These are phyloP conservation scores for Cladophialophora immunda DNA, from an alignment of 2,329 filamentous ascomycete species.

Conservation along the genomic window DNA sequence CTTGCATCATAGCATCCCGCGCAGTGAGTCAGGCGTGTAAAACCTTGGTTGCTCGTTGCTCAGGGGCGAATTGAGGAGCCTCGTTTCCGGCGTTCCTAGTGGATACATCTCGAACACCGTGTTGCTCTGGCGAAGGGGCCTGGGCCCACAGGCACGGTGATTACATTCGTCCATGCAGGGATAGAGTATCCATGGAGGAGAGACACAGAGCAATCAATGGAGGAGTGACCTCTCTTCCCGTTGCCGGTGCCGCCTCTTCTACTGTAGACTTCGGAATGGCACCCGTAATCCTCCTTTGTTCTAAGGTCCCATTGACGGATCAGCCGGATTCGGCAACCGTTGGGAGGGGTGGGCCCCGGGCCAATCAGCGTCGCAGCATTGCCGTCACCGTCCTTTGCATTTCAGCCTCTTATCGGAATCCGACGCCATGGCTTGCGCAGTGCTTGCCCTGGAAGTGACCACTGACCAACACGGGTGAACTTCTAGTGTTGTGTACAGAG, in stretches of 20 bases:
- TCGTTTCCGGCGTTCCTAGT: too few species aligned
- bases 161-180: not conserved
- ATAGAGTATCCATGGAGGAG: not conserved
- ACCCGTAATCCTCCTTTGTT: not conserved
- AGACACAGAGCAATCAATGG: not conserved
- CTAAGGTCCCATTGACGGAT: not conserved
- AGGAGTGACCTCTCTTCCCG: not conserved
- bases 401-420: conserved; percentile 14
- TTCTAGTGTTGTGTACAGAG: not conserved
- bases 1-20: not conserved
- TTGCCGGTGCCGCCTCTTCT: not conserved
- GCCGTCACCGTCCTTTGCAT: not conserved
- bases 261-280: not conserved
- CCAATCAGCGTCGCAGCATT: not conserved
- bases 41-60: not conserved
- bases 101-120: not conserved
- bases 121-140: not conserved
- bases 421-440: conserved; percentile 4
- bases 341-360: not conserved
- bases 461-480: not conserved
- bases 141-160: not conserved
- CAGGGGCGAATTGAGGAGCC: too few species aligned
- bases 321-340: conserved; percentile 10
- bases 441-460: not conserved
- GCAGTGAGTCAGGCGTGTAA: not conserved